Evolutionary conservation across 352 stramenopile genomes (phyloP).

Genomic region (Phytopythium delawarense): DNA sequence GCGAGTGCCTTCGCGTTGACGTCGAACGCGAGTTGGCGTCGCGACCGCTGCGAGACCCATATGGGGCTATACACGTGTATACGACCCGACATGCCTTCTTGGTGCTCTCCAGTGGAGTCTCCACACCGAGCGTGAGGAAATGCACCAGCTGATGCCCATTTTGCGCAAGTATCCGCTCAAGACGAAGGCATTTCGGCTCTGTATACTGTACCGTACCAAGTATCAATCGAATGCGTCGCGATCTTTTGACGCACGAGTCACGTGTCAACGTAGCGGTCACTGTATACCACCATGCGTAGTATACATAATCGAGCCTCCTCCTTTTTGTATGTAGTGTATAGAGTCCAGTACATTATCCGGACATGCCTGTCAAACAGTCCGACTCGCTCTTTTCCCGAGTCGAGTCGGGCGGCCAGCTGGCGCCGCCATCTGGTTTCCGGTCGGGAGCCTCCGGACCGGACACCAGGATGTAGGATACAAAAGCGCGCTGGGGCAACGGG

Average conservation of each 20-base stretch:
- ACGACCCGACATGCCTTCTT: no score
- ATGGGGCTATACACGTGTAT: no score
- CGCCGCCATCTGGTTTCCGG: background rate
- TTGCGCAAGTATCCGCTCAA: background rate
- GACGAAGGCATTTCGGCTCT: no score
- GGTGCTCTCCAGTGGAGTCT: background rate
- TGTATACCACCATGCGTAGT: background rate
- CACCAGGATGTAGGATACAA: slow-evolving; percentile 1
- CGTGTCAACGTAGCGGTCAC: background rate
- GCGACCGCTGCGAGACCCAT: no score
- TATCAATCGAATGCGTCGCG: background rate
- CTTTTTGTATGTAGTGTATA: background rate
- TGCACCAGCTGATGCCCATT: background rate
- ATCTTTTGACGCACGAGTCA: background rate
- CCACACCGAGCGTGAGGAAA: background rate
- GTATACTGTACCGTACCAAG: background rate
- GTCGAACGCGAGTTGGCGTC: background rate
- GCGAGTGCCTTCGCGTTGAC: background rate
- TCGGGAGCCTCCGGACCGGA: background rate
- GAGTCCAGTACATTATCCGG: background rate
- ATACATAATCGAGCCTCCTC: background rate
- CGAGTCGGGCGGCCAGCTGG: background rate
- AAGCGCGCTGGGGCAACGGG: background rate
- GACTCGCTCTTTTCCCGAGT: background rate
- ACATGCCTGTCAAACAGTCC: background rate